These are phyloP conservation scores for Mucor circinelloides DNA, from an alignment of 371 early-diverging fungal genomes.

Conservation along the genomic window DNA sequence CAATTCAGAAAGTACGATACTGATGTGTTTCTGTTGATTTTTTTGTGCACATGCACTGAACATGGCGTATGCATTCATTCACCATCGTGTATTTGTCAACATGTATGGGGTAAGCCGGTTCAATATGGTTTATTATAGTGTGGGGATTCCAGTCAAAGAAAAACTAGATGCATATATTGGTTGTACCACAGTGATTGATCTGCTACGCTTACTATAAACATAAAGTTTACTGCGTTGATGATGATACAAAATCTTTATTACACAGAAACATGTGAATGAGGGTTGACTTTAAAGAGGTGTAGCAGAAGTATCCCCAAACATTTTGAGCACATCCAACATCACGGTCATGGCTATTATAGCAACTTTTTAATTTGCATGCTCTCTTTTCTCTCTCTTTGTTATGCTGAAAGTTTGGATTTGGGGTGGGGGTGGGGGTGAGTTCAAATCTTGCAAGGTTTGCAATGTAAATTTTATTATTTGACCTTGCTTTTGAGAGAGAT, in stretches of 20 bases:
- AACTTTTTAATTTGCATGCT: too few species aligned
- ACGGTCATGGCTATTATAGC: too few species aligned
- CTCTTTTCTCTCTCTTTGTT: not conserved
- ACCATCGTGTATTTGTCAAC: not conserved
- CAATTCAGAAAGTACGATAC: not conserved
- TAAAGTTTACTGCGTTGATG: not conserved
- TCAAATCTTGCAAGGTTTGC: too few species aligned
- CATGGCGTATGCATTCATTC: not conserved
- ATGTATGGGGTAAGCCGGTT: not conserved
- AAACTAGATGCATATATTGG: not conserved
- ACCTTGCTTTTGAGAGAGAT: not conserved
- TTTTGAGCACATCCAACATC: not conserved
- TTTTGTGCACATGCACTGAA: not conserved
- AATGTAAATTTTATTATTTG: not conserved
- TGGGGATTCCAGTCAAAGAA: not conserved
- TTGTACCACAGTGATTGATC: not conserved
- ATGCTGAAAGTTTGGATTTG: not conserved
- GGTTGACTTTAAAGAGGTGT: not conserved
- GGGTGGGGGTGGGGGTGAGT: too few species aligned
- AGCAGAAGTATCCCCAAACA: not conserved
- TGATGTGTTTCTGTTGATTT: not conserved
- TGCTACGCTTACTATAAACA: not conserved
- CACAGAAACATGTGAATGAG: constrained; percentile 4
- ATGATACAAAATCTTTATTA: not conserved
- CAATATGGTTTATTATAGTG: not conserved